A percentile compares a stretch with the other conserved stretches of the same genome.
phyloP scores from a whole-genome alignment of 1,284 basidiomycete species.

The Rhodotorula sp. region DNA sequence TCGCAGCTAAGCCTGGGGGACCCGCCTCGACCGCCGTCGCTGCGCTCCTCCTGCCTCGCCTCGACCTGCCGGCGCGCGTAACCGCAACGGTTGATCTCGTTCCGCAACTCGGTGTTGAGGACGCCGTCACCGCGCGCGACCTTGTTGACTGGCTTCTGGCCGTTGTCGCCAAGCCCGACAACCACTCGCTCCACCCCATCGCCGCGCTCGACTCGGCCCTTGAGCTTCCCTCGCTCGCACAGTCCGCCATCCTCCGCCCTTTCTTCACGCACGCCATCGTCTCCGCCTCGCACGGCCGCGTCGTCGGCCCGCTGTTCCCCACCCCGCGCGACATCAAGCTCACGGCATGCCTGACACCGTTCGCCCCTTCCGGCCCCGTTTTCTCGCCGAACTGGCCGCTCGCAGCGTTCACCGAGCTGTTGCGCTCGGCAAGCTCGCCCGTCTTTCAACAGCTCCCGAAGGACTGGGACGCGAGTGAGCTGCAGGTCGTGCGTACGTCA shows the following conservation, averaged over 20 bases:
- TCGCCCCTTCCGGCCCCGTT: slow-evolving; percentile 61
- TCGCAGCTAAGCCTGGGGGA: not conserved
- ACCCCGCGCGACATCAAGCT: slow-evolving; percentile 52
- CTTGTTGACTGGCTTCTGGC: slow-evolving; percentile 50
- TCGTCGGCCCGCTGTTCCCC: slow-evolving; percentile 50
- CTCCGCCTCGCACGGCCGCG: slow-evolving; percentile 47
- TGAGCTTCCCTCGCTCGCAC: slow-evolving; percentile 14
- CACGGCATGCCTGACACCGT: slow-evolving; percentile 47
- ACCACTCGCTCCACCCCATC: slow-evolving; percentile 20
- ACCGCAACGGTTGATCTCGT: slow-evolving; percentile 8
- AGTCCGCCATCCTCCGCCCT: slow-evolving; percentile 51
- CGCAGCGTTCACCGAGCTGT: slow-evolving; percentile 73
- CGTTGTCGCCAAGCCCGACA: slow-evolving; percentile 19
- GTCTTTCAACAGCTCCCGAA: slow-evolving; percentile 69
- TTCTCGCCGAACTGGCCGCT: slow-evolving; percentile 71
- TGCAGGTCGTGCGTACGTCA: slow-evolving; percentile 70
- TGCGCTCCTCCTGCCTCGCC: slow-evolving; percentile 10
- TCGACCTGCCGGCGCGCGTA: slow-evolving; percentile 1
- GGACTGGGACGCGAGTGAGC: slow-evolving; percentile 78
- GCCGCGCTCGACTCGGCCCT: slow-evolving; percentile 10
- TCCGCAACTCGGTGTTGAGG: slow-evolving; percentile 42
- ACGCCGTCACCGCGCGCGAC: slow-evolving; percentile 52
- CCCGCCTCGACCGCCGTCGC: not conserved
- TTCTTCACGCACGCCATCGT: slow-evolving; percentile 52
- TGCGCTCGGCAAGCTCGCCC: slow-evolving; percentile 72